A percentile compares a stretch with the other conserved stretches of the same genome.
Evolutionary conservation across 1,284 basidiomycete genomes (phyloP).

Genomic region (Puccinia brachypodii): DNA sequence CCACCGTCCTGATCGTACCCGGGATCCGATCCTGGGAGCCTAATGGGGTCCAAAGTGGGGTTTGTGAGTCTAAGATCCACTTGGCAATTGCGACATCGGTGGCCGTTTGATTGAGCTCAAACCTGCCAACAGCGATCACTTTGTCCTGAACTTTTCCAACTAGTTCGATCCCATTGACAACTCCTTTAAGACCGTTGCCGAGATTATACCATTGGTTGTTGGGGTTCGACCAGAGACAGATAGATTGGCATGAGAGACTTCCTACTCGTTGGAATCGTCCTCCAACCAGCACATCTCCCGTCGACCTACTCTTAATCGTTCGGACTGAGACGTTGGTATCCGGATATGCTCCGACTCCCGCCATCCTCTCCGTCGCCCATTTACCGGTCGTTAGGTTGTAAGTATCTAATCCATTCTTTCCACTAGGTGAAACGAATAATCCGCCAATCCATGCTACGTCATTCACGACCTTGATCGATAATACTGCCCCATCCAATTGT

Average conservation of each 20-base stretch:
- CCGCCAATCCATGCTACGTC: constrained; percentile 58
- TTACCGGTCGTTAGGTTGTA: constrained; percentile 40
- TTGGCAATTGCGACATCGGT: constrained; percentile 68
- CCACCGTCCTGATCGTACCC: constrained; percentile 81
- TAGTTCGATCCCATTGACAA: constrained; percentile 75
- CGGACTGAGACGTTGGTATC: constrained; percentile 33
- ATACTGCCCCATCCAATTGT: constrained; percentile 71
- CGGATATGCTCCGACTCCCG: constrained; percentile 49
- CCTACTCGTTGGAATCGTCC: constrained; percentile 82
- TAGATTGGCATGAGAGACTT: constrained; percentile 69
- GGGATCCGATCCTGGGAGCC: constrained; percentile 69
- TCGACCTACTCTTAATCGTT: constrained; percentile 12
- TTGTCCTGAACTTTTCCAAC: constrained; percentile 67
- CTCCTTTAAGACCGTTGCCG: constrained; percentile 78
- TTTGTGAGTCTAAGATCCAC: constrained; percentile 67
- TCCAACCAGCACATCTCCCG: constrained; percentile 68
- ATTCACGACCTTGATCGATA: constrained; percentile 66
- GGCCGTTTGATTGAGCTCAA: constrained; percentile 64
- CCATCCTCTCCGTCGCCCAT: constrained; percentile 52
- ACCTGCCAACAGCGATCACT: constrained; percentile 64
- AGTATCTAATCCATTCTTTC: constrained; percentile 53
- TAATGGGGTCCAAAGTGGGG: constrained; percentile 67
- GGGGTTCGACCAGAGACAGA: constrained; percentile 74
- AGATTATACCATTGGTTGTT: constrained; percentile 75
- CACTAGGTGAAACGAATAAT: constrained; percentile 54